Evolutionary conservation across 2,329 filamentous ascomycete species (phyloP), one percentile per base, ranked within the genome.

Genomic region (Alternaria arborescens): DNA sequence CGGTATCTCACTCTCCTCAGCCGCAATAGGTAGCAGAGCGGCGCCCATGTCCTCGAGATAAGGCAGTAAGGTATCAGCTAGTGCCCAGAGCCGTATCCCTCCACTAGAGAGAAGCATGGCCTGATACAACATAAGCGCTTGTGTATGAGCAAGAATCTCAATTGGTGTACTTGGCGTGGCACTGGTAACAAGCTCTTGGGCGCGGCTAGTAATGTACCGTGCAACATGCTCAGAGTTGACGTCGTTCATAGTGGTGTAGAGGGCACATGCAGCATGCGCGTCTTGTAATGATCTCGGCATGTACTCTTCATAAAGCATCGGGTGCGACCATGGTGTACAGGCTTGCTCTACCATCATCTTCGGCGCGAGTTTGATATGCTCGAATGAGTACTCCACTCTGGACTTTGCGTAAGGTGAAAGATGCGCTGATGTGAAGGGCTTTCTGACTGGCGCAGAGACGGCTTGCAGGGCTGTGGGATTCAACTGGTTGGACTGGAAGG

Each of bases 231-330:
- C 76, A 0, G 79, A 71, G 64, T 88, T 88, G 18, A 70, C 66
- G 0, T 78, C 62, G 47, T 83, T 87, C 62, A 82, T 85, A 10
- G 82, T 77, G 43, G 83, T 74, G 65, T 85, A 86, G 0, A 88
- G 72, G 1, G 84, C 84, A 67, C 85, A 87, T 26, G 82, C 81
- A 4, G 85, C 80, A 60, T 84, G 77, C 0, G 83, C 85, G 63
- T 87, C 85, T 77, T 86, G 82, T 67, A 88, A 81, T 0, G 72
- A 77, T 30, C 74, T 74, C 1, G 86, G 86, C 84, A 87, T 86
- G 8, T 70, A 57, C 2, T 83, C 78, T n/a, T 76, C 76, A 60
- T 86, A 87, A 0, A 88, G 75, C n/a, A 77, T 70, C 0, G 77
- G 76, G 62, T 88, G 86, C 30, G 78, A 82, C 86, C 86, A 88